Evolutionary conservation across 2,329 filamentous ascomycete species (phyloP).

Genomic region (Xenosphaeropsis pyriputrescens): DNA sequence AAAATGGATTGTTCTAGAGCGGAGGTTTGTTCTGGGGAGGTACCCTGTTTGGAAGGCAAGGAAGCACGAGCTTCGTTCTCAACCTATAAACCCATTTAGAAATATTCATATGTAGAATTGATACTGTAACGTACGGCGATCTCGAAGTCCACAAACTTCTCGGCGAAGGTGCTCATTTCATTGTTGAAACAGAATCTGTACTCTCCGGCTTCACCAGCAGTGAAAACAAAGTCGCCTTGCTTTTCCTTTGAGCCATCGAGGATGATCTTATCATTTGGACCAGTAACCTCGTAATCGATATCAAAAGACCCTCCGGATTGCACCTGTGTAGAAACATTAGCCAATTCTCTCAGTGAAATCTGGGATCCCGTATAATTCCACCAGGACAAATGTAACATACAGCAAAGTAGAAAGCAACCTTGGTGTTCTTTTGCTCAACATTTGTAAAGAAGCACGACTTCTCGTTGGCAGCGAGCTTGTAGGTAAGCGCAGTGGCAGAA

Average conservation of each 20-base stretch:
- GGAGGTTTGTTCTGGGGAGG: constrained; percentile 76
- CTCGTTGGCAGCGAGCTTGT: constrained; percentile 80
- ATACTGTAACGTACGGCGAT: constrained; percentile 54
- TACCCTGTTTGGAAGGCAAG: constrained; percentile 78
- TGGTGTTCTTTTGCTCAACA: constrained; percentile 64
- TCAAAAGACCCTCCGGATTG: constrained; percentile 98
- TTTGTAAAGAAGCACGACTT: constrained; percentile 88
- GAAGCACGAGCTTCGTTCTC: constrained; percentile 77
- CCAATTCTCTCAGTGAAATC: not conserved
- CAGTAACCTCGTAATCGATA: constrained; percentile 80
- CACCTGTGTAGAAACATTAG: constrained; percentile 38
- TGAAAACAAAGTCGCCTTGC: constrained; percentile 97
- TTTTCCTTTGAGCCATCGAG: constrained; percentile 80
- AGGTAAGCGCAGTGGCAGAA: constrained; percentile 83
- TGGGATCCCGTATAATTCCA: not conserved
- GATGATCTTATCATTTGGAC: constrained; percentile 67
- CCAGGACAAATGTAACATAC: constrained; percentile 34
- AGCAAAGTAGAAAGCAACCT: constrained; percentile 97
- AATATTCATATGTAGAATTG: not conserved
- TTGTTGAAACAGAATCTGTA: constrained; percentile 99
- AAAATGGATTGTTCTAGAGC: constrained; percentile 86
- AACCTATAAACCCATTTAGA: constrained; percentile 37
- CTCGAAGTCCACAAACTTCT: constrained; percentile 97
- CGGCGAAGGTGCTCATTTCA: constrained; percentile 92
- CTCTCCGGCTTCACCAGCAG: constrained; percentile 72